Evolutionary conservation across 495 filamentous ascomycete species (phyloP), one percentile per base, ranked within the genome.

Genomic region (Pyrenopolyporus hunteri): DNA sequence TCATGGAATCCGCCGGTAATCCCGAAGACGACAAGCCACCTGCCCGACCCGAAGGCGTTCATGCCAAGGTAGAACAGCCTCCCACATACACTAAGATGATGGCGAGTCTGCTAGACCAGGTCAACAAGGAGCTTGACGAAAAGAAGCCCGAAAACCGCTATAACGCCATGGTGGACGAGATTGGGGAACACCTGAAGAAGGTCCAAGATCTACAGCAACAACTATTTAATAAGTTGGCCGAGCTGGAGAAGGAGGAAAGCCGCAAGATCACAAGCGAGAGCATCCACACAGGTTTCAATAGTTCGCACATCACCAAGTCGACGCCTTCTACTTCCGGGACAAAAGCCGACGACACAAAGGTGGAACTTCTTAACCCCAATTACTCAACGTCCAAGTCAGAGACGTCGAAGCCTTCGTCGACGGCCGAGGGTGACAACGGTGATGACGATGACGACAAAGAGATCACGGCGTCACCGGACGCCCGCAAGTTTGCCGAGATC

Each of bases 41-140:
- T 19, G 86, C 92, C 17, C 76, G 79, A 13, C 82, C 81, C 13
- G 87, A 85, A 54, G 92, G 89, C 17, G 88, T 96, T 28, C 87
- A 95, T 69, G 82, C 84, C 29, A 76, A 90, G 57, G 85, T 87
- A 63, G 87, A 92, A 65, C 63, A 63, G 50, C 84, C 88, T 51
- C 92, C 91, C 1, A 89, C 87, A 4, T 98, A 96, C 69, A 93
- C 91, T 13, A 89, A 92, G 76, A 98, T 98, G 94, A 92, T 98
- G 89, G 89, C 90, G 23, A 83, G 87, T 4, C 65, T 98, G 60
- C 83, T 97, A 5, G 94, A 98, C 66, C 90, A 97, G 70, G 92
- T 98, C 22, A 98, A 97, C 78, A 89, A 89, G 72, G 86, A 91
- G 35, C 81, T 97, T 10, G 90, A 90, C 33, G 86, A 90, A 51